Base-by-base conservation (phyloP, 2,329 filamentous ascomycete genomes). In the Aureobasidium sp. region DNA sequence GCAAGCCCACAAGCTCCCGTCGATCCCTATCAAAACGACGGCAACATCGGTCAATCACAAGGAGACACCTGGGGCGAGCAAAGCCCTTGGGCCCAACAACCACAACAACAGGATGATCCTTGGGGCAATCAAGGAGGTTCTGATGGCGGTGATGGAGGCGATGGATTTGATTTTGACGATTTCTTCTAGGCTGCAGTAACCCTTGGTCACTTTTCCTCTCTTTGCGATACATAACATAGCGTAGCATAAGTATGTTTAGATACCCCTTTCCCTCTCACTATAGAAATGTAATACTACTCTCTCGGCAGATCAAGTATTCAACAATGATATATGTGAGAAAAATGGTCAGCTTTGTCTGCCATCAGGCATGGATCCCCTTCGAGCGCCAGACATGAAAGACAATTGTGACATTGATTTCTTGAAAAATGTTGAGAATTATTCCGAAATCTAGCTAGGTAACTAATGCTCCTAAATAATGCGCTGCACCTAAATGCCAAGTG, bases 1-100 rank as follows among this genome's bases (percentile, higher is more conserved):
- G 70, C 68, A 8, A 71, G 71, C 55, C 70, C 74, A 16, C 65
- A 66, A 25, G 48, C 53, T 2, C 64, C 65, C 61, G 67, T 67
- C 51, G 69, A 72, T 37, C 70, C 71, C 30, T 68, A 67, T 41
- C 60, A 68, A 13, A 64, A 66, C 53, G 64, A 39, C 55, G 49
- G 59, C 47, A 27, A 25, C 30, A 9, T 41, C 2, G 59, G 58
- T 45, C 57, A 34, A 47, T 42, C 54, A 3, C 54, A 62, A 30
- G 64, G 64, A 47, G 61, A 59, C 25, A 32, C 39, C 6, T 65
- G 55, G 62, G 65, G 37, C 45, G 62, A 48, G 34, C 48, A 61
- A 34, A 54, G 25, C 3, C 59, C 49, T 10, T 61, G 59, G 59
- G 44, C 44, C n/a, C 48, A 59, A 7, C 59, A 57, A 48, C 21